Evolutionary conservation across 208 protist species (phyloP).

Genomic region (Trypanosoma congolense): DNA sequence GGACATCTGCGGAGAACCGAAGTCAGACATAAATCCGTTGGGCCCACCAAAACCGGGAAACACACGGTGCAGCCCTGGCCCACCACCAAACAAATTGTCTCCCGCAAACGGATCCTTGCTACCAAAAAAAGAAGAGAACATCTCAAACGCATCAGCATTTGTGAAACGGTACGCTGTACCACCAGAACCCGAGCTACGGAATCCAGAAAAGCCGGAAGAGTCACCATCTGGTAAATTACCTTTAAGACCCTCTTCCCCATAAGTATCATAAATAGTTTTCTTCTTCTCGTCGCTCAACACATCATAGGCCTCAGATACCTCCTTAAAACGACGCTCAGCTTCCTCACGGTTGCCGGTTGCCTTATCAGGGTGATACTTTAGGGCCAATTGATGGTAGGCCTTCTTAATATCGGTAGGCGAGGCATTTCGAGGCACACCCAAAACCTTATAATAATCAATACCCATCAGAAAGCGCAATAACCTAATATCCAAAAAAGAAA

Average conservation of each 20-base stretch:
- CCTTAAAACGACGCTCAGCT: conserved; percentile 57
- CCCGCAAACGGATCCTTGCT: conserved; percentile 24
- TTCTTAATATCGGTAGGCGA: conserved; percentile 74
- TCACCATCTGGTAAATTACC: conserved; percentile 39
- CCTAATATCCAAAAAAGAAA: conserved; percentile 12
- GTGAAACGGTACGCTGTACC: conserved; percentile 54
- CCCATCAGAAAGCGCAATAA: conserved; percentile 10
- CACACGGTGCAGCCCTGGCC: conserved; percentile 73
- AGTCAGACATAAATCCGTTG: conserved; percentile 46
- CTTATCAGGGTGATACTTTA: conserved; percentile 89
- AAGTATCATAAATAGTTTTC: conserved; percentile 90
- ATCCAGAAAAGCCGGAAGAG: conserved; percentile 9
- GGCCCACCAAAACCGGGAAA: conserved; percentile 79
- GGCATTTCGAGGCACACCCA: conserved; percentile 59
- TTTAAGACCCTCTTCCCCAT: conserved; percentile 70
- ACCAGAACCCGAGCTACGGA: conserved; percentile 2
- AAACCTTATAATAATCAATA: conserved; percentile 68
- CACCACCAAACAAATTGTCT: conserved; percentile 31
- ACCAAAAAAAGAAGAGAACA: conserved; percentile 78
- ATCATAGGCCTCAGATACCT: conserved; percentile 91
- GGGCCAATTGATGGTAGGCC: conserved; percentile 85
- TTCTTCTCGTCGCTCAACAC: conserved; percentile 90
- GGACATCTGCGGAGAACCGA: conserved; percentile 38
- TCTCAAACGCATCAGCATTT: conserved; percentile 77
- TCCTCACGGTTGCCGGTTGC: conserved; percentile 50